Conservation (phyloP, 2,329 filamentous ascomycete genomes). For the Cadophora sp. region DNA sequence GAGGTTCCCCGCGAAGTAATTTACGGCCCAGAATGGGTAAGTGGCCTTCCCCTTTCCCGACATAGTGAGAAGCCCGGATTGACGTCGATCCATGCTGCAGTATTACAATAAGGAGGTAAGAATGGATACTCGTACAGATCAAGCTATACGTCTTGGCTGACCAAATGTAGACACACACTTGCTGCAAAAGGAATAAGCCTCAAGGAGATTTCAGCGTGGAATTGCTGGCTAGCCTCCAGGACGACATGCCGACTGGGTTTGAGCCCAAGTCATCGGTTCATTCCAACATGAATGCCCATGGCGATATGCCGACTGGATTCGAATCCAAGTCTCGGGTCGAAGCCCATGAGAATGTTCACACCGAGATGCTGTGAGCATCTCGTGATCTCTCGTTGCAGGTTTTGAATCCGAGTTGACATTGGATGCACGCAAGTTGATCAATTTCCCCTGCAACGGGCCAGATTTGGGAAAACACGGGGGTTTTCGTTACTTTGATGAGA, state of each 20-base stretch:
- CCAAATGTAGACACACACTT: no score
- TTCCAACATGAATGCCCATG: neutral
- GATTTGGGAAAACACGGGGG: no score
- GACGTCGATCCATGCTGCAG: no score
- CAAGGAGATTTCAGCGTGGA: neutral
- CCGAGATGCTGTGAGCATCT: neutral
- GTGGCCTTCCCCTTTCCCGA: no score
- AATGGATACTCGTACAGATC: no score
- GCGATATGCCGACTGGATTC: neutral
- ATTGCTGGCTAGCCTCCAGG: neutral
- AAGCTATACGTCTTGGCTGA: no score
- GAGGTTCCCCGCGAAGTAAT: no score
- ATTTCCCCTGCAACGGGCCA: neutral
- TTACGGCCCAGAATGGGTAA: no score
- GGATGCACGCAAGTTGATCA: neutral
- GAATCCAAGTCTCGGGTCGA: neutral
- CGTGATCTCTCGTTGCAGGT: neutral
- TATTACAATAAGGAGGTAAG: no score
- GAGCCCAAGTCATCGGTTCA: neutral
- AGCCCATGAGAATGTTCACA: neutral
- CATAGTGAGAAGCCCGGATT: no score
- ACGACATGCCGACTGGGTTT: neutral
- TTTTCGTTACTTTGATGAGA: no score
- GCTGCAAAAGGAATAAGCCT: no score
- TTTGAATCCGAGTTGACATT: neutral